Evolutionary conservation across 768 basidiomycete species (phyloP).

Genomic region (Amanita fuliginea): DNA sequence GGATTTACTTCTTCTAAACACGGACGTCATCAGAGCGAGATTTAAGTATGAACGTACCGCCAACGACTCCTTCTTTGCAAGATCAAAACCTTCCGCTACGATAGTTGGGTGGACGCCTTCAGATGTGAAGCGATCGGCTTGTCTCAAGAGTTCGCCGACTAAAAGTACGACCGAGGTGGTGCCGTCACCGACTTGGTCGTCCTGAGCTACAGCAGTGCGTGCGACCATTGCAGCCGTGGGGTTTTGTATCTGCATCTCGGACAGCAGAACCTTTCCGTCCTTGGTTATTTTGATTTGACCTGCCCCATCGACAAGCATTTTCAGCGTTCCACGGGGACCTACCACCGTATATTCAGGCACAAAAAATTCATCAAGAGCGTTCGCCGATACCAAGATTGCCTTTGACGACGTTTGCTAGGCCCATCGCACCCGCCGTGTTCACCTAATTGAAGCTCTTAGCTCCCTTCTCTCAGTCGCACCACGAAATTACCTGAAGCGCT

Average conservation of each 20-base stretch:
- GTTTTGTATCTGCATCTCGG: conserved; percentile 99
- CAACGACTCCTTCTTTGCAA: conserved; percentile 94
- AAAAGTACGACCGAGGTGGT: conserved; percentile 95
- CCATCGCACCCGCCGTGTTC: conserved; percentile 91
- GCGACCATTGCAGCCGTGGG: conserved; percentile 99
- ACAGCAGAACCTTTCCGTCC: conserved; percentile 95
- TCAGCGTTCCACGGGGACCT: conserved; percentile 96
- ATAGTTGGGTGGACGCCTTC: conserved; percentile 98
- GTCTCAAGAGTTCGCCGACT: conserved; percentile 92
- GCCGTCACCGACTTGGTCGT: conserved; percentile 98
- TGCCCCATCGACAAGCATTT: conserved; percentile 98
- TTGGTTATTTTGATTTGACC: conserved; percentile 99
- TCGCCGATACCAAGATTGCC: conserved; percentile 74
- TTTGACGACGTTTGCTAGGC: conserved; percentile 94
- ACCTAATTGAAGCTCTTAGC: conserved; percentile 36
- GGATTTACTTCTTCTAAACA: conserved; percentile 6
- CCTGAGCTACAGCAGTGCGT: conserved; percentile 95
- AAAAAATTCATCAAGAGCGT: conserved; percentile 6
- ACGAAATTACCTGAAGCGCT: conserved; percentile 65
- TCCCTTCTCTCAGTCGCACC: neutral
- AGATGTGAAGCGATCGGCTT: conserved; percentile 94
- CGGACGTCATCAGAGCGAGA: conserved; percentile 2
- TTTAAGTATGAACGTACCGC: conserved; percentile 36
- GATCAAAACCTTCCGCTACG: conserved; percentile 89
- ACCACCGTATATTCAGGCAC: neutral